phyloP scores from a whole-genome alignment of 75 land plant genomes.

The Sequoiadendron giganteum region DNA sequence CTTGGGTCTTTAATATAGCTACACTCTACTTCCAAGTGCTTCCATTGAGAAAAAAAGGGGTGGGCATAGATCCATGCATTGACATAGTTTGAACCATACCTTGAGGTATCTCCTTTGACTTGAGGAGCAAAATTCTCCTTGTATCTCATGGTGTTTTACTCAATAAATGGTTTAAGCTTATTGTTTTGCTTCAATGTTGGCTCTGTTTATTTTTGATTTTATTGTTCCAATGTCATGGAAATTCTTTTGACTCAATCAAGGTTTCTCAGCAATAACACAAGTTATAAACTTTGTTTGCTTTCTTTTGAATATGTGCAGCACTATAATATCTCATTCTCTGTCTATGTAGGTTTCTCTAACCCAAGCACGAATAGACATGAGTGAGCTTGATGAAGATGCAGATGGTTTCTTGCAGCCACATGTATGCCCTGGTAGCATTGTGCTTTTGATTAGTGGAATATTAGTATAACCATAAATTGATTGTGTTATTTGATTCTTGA shows the following conservation, averaged over 20 bases:
- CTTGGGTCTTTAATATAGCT: background rate
- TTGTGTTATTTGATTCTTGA: background rate
- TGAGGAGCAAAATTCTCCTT: no score
- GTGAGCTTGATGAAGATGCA: slow-evolving; percentile 98
- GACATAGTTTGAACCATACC: background rate
- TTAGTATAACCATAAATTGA: background rate
- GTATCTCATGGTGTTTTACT: no score
- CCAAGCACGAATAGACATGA: slow-evolving; percentile 99
- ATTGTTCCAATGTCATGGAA: background rate
- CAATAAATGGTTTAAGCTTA: background rate
- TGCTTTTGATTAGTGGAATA: background rate
- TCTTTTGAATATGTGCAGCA: background rate
- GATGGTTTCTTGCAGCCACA: slow-evolving; percentile 98
- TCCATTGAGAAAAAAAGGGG: background rate
- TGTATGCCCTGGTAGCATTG: slow-evolving; percentile 37
- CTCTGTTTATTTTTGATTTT: background rate
- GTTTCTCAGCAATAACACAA: background rate
- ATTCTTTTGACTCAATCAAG: background rate
- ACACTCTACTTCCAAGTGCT: background rate
- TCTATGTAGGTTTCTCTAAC: slow-evolving; percentile 88
- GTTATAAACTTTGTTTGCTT: background rate
- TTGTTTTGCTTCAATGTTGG: background rate
- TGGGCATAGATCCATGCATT: background rate
- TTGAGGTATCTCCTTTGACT: background rate
- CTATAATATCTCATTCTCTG: background rate